Percentiles rank a stretch among this genome's conserved stretches.
Conservation (phyloP, 176 grass and related monocot species). For the Dactylis glomerata region DNA sequence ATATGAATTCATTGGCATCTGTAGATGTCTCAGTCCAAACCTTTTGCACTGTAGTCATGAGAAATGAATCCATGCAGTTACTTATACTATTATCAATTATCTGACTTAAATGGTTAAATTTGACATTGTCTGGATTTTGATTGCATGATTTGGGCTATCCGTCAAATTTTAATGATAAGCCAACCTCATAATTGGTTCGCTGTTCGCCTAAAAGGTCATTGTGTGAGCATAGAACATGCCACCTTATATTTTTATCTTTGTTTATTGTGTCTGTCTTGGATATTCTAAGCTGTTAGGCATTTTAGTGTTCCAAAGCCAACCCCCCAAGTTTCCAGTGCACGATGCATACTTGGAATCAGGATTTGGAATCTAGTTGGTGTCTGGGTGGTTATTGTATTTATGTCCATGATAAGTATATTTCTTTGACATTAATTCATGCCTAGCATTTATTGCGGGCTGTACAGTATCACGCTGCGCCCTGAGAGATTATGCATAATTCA, state of each 20-base stretch:
- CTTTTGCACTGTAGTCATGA: neutral
- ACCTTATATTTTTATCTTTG: neutral
- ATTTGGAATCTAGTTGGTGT: neutral
- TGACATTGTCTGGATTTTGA: neutral
- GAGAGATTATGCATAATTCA: neutral
- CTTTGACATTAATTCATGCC: neutral
- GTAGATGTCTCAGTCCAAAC: neutral
- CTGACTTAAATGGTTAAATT: slow-evolving; percentile 10
- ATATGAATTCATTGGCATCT: neutral
- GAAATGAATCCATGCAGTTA: neutral
- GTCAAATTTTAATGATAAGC: neutral
- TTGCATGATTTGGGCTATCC: neutral
- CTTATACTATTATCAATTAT: neutral
- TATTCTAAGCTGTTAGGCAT: neutral
- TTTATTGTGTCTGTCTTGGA: neutral
- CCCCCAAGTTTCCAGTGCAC: neutral
- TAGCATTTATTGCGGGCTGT: neutral
- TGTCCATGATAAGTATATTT: neutral
- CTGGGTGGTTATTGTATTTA: neutral
- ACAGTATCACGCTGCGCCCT: neutral
- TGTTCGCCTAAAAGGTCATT: neutral
- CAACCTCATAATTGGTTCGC: neutral
- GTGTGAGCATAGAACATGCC: neutral
- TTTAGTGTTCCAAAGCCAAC: neutral
- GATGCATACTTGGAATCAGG: neutral